Conservation (phyloP, 495 filamentous ascomycete genomes). For the Astrocystis sublimbata region DNA sequence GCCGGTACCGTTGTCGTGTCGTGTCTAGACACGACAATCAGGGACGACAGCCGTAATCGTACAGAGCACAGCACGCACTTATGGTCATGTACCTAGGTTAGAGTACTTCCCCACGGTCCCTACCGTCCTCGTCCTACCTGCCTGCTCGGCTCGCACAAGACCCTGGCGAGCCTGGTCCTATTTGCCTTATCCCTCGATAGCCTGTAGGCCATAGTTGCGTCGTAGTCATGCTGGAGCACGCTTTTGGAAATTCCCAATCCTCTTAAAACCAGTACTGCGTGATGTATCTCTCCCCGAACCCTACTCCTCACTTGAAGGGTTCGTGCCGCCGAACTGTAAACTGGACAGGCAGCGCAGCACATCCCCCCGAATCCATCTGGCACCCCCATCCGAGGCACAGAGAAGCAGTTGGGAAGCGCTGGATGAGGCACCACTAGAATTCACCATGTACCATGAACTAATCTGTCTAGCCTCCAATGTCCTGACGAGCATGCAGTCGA, state of each 20-base stretch:
- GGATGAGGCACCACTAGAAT: not conserved
- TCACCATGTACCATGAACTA: not conserved
- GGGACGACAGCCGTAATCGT: constrained; percentile 2
- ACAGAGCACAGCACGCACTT: not conserved
- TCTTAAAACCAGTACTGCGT: not conserved
- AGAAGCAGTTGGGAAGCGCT: not conserved
- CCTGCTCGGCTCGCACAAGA: constrained; percentile 2
- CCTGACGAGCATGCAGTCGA: constrained; percentile 6
- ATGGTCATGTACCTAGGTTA: no score
- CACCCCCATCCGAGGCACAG: not conserved
- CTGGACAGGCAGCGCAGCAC: not conserved
- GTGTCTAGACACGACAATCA: no score
- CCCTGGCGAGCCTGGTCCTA: not conserved
- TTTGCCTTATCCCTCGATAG: not conserved
- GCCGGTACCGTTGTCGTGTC: not conserved
- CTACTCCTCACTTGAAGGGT: not conserved
- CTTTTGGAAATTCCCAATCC: constrained; percentile 14
- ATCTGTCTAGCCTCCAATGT: constrained; percentile 2
- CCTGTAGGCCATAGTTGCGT: constrained; percentile 9
- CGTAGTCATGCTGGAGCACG: constrained; percentile 9
- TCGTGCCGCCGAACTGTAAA: constrained; percentile 3
- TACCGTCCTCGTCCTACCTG: no score
- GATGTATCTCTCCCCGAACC: no score
- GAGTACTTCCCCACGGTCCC: no score
- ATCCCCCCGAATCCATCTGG: not conserved